phyloP scores from a whole-genome alignment of 1,284 basidiomycete genomes.

The Ganoderma lucidum region DNA sequence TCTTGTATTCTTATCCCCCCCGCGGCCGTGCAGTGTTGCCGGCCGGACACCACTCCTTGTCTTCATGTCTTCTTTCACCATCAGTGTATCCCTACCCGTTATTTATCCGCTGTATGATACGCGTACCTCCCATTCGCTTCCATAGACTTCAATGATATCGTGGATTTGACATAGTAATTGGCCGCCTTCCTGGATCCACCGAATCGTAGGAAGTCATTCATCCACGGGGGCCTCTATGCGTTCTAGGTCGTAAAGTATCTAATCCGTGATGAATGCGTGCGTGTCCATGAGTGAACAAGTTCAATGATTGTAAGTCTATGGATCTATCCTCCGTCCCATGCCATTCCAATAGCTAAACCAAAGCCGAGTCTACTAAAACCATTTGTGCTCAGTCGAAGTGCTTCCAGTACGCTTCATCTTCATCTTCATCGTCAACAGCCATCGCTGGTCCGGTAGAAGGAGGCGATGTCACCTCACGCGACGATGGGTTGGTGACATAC shows the following conservation, averaged over 20 bases:
- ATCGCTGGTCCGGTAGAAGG: background rate
- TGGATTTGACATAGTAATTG: no score
- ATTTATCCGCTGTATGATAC: background rate
- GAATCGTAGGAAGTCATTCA: no score
- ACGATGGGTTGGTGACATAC: constrained; percentile 8
- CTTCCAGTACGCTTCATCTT: background rate
- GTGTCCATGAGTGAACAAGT: background rate
- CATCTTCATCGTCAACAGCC: background rate
- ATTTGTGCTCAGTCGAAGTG: background rate
- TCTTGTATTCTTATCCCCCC: background rate
- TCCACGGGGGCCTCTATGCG: no score
- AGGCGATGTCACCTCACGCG: constrained; percentile 9
- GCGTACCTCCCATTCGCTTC: background rate
- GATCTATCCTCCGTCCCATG: background rate
- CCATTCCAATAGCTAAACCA: background rate
- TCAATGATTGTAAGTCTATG: background rate
- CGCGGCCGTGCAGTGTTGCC: constrained; percentile 6
- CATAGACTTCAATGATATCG: background rate
- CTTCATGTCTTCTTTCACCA: background rate
- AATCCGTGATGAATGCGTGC: background rate
- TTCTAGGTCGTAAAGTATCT: background rate
- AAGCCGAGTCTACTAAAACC: background rate
- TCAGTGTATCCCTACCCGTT: constrained; percentile 19
- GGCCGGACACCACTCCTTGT: background rate
- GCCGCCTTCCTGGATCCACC: no score